A percentile compares a stretch with the other conserved stretches of the same genome.
phyloP scores from a whole-genome alignment of 441 rosid species.

The Gossypium trilobum region DNA sequence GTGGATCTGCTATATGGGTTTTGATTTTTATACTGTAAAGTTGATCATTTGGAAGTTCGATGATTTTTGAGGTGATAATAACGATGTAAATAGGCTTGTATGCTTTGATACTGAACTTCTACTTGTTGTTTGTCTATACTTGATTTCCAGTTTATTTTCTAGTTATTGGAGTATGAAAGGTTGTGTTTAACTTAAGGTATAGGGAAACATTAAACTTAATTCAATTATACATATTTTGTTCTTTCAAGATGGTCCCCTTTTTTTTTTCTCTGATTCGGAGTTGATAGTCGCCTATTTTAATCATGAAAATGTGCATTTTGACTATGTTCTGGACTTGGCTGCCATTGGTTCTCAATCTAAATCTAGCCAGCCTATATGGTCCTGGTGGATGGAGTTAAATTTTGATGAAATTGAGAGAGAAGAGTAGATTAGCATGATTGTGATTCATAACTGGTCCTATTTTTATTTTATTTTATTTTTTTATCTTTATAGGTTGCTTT shows the following conservation, averaged over 20 bases:
- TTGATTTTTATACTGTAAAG: constrained; percentile 10
- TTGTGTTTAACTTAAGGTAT: neutral
- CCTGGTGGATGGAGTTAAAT: neutral
- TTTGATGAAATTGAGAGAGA: neutral
- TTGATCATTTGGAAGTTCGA: constrained; percentile 7
- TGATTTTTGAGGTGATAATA: neutral
- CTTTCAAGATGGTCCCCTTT: neutral
- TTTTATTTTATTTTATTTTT: neutral
- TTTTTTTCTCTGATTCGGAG: neutral
- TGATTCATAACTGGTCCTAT: constrained; percentile 12
- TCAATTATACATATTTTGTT: neutral
- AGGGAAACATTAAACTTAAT: neutral
- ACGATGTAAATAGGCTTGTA: neutral
- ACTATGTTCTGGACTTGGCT: neutral
- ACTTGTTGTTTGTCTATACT: neutral
- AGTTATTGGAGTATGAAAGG: neutral
- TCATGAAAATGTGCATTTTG: constrained; percentile 1
- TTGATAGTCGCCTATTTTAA: neutral
- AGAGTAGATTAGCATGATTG: constrained; percentile 14
- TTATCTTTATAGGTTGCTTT: constrained; percentile 43
- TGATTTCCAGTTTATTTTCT: neutral
- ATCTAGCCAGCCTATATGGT: neutral
- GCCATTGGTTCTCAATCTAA: neutral
- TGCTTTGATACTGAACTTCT: neutral
- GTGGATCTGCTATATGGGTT: constrained; percentile 19